These are phyloP conservation scores for Piper longum DNA, from an alignment of 164 flowering plant species.

Conservation along the genomic window DNA sequence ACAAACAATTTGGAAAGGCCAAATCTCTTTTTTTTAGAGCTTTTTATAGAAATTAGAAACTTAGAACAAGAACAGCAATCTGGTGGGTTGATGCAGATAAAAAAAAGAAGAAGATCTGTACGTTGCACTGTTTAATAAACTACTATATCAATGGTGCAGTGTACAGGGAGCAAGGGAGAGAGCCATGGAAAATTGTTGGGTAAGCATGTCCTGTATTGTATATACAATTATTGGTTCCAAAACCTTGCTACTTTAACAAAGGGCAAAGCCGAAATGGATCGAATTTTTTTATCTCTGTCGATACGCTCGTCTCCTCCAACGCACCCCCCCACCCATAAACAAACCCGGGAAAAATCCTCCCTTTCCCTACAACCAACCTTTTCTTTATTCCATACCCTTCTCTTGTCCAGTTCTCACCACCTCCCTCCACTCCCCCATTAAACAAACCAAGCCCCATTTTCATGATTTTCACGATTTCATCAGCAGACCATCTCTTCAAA, in stretches of 20 bases:
- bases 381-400: neutral
- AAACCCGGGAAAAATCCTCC: slow-evolving; percentile 3
- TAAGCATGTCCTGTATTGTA: slow-evolving; percentile 15
- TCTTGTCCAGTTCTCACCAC: neutral
- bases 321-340: slow-evolving; percentile 18
- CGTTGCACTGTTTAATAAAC: too few species aligned
- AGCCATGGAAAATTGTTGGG: slow-evolving; percentile 21
- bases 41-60: too few species aligned
- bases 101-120: neutral
- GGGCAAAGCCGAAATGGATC: slow-evolving; percentile 46
- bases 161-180: slow-evolving; percentile 19
- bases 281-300: slow-evolving; percentile 67
- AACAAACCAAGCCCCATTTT: too few species aligned
- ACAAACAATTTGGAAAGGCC: too few species aligned
- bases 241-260: slow-evolving; percentile 10
- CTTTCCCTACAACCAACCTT: neutral
- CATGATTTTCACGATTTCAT: too few species aligned
- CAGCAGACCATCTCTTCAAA: too few species aligned
- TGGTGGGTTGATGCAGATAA: neutral
- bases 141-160: too few species aligned
- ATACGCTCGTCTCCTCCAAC: slow-evolving; percentile 47
- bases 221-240: slow-evolving; percentile 13
- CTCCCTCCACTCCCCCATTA: neutral
- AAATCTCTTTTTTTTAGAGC: too few species aligned
- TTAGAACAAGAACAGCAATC: too few species aligned